Percentiles rank a stretch among this genome's conserved stretches.
phyloP scores from a whole-genome alignment of 176 grass and related monocot species.

The Musa schizocarpa region DNA sequence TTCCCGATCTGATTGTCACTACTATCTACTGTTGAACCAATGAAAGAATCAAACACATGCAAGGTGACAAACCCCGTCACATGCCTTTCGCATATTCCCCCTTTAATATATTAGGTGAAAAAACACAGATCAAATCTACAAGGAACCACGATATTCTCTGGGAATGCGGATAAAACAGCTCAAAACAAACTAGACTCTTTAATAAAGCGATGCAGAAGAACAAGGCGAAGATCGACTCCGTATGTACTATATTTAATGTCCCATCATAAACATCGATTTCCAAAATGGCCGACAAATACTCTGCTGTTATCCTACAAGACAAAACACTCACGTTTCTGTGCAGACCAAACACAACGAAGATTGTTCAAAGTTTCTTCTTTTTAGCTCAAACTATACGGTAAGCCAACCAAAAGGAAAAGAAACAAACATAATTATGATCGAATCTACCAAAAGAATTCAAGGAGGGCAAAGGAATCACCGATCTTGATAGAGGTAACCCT shows the following conservation, averaged over 20 bases:
- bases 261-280: too few species aligned
- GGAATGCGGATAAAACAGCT: too few species aligned
- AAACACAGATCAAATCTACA: too few species aligned
- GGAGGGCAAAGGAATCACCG: background rate
- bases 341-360: background rate
- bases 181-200: too few species aligned
- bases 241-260: too few species aligned
- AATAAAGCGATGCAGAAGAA: too few species aligned
- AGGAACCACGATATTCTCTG: too few species aligned
- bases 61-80: background rate
- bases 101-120: background rate
- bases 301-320: too few species aligned
- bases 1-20: background rate
- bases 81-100: background rate
- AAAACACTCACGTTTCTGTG: background rate
- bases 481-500: constrained; percentile 8
- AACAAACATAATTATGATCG: background rate
- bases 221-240: too few species aligned
- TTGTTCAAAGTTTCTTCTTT: background rate
- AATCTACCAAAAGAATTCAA: background rate
- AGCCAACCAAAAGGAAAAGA: background rate
- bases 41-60: background rate
- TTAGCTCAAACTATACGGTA: background rate
- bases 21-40: background rate
- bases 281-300: too few species aligned